phyloP scores from a whole-genome alignment of 495 filamentous ascomycete genomes.

The Daldinia decipiens region DNA sequence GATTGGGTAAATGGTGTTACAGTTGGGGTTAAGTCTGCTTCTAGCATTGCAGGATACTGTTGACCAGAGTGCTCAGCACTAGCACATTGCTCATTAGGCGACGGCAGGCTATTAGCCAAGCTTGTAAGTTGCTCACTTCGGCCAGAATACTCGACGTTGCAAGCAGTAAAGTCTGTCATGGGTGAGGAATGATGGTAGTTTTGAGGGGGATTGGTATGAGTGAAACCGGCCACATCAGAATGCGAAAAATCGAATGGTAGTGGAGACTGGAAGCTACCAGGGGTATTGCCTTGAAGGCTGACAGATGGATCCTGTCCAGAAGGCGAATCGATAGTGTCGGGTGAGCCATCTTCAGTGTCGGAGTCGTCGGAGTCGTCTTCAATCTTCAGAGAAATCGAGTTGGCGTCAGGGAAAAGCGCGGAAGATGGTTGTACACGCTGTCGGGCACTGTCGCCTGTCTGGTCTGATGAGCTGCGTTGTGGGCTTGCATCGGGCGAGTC shows the following conservation, averaged over 20 bases:
- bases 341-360: constrained; percentile 31
- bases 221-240: constrained; percentile 1
- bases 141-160: not conserved
- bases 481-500: constrained; percentile 49
- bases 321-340: constrained; percentile 20
- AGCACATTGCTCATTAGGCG: constrained; percentile 23
- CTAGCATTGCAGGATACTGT: constrained; percentile 27
- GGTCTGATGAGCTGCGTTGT: constrained; percentile 39
- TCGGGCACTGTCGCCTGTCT: constrained; percentile 46
- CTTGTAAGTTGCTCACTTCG: constrained; percentile 5
- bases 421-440: constrained; percentile 52
- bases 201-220: constrained; percentile 9
- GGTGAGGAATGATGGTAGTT: constrained; percentile 14
- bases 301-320: constrained; percentile 9
- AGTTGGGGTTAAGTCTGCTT: constrained; percentile 19
- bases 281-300: not conserved
- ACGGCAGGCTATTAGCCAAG: constrained; percentile 16
- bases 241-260: constrained; percentile 18
- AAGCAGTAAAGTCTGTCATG: constrained; percentile 13
- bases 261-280: constrained; percentile 23
- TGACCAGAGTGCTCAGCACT: constrained; percentile 5
- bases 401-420: constrained; percentile 47
- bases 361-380: constrained; percentile 38
- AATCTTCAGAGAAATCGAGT: constrained; percentile 29
- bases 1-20: constrained; percentile 27